These are phyloP conservation scores for Alternaria gansuensis DNA, from an alignment of 2,329 filamentous ascomycete species.

Conservation along the genomic window DNA sequence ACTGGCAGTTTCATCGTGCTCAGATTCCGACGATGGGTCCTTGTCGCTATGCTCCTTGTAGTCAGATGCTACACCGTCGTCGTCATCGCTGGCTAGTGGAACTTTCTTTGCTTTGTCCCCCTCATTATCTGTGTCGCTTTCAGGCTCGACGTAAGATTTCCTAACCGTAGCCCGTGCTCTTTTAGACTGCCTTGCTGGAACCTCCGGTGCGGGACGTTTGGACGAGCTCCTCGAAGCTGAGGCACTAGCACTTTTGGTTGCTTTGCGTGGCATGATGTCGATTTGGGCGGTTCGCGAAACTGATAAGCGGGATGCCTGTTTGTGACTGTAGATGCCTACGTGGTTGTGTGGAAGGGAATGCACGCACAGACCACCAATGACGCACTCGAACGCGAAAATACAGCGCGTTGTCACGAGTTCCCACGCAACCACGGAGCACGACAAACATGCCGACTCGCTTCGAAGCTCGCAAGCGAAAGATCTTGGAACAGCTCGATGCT, in stretches of 20 bases:
- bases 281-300: neutral
- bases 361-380: conserved; percentile 35
- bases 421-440: conserved; percentile 7
- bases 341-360: conserved; percentile 20
- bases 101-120: conserved; percentile 31
- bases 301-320: conserved; percentile 1
- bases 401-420: conserved; percentile 37
- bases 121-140: conserved; percentile 33
- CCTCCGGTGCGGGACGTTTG: conserved; percentile 48
- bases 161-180: conserved; percentile 46
- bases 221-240: conserved; percentile 43
- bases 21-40: conserved; percentile 41
- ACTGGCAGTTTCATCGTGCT: conserved; percentile 44
- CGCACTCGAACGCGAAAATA: conserved; percentile 33
- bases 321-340: conserved; percentile 12
- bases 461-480: conserved; percentile 71
- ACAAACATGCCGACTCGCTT: conserved; percentile 48
- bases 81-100: conserved; percentile 44
- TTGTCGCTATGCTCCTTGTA: conserved; percentile 54
- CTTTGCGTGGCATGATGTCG: conserved; percentile 45
- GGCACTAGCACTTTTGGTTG: conserved; percentile 26
- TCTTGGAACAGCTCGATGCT: conserved; percentile 73
- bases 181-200: conserved; percentile 48
- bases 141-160: conserved; percentile 48
- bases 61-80: conserved; percentile 49